Conservation (phyloP, 805 yeast species). For the Komagataella phaffii region DNA sequence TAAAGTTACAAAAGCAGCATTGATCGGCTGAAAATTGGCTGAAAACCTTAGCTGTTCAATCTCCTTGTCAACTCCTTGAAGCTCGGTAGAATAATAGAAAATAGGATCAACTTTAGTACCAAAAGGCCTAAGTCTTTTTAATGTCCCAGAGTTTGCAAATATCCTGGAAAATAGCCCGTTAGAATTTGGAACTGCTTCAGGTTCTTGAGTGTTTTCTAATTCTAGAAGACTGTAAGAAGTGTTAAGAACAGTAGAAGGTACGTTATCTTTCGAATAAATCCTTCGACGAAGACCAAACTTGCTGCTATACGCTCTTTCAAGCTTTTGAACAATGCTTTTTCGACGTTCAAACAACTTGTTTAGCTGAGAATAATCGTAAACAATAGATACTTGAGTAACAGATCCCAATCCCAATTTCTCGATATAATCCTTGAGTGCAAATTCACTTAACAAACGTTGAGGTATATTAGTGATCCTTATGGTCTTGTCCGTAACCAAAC, state of each 20-base stretch:
- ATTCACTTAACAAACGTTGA: conserved; percentile 25
- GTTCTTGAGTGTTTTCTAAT: conserved; percentile 15
- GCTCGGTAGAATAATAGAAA: conserved; percentile 17
- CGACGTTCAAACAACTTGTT: conserved; percentile 24
- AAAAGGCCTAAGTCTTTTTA: conserved; percentile 9
- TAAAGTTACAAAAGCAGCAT: conserved; percentile 74
- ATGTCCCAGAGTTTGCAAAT: conserved; percentile 11
- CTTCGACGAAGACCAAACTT: conserved; percentile 28
- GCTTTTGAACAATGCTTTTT: conserved; percentile 12
- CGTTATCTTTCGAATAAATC: conserved; percentile 9
- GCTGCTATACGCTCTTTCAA: conserved; percentile 29
- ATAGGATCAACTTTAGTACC: conserved; percentile 20
- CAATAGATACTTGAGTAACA: conserved; percentile 35
- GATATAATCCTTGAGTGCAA: conserved; percentile 30
- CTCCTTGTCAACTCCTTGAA: conserved; percentile 23
- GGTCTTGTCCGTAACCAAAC: conserved; percentile 47
- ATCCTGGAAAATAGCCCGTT: conserved; percentile 6
- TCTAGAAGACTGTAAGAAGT: conserved; percentile 15
- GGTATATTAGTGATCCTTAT: conserved; percentile 45
- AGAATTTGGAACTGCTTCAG: background rate
- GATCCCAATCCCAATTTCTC: conserved; percentile 43
- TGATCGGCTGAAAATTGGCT: conserved; percentile 24
- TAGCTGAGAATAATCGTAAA: conserved; percentile 26
- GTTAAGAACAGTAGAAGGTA: conserved; percentile 16
- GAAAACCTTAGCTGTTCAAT: conserved; percentile 22